phyloP scores from a whole-genome alignment of 176 grass and related monocot species.

The Eragrostis nindensis region DNA sequence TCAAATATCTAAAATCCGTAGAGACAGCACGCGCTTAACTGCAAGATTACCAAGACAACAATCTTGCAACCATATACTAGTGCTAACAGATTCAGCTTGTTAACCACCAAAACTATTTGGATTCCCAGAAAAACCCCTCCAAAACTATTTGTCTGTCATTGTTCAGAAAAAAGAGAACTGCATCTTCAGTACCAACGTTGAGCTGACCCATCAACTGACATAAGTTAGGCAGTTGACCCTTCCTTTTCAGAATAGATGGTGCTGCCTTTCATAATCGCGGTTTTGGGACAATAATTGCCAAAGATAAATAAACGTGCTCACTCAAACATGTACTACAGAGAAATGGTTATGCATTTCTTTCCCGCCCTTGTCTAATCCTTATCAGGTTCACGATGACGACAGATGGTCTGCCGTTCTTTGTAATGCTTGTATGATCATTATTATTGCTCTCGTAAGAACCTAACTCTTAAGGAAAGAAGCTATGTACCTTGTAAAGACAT shows the following conservation, averaged over 20 bases:
- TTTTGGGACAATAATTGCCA: constrained; percentile 13
- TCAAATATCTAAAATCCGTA: background rate
- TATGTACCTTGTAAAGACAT: background rate
- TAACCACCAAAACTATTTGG: too few relatives aligned
- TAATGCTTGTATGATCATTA: background rate
- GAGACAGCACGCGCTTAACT: background rate
- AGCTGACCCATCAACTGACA: constrained; percentile 24
- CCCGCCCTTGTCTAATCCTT: background rate
- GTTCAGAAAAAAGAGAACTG: background rate
- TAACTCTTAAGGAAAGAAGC: background rate
- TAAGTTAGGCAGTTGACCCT: constrained; percentile 16
- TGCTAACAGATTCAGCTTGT: background rate
- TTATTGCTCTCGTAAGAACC: background rate
- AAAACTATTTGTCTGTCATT: constrained; percentile 16
- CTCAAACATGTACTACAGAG: background rate
- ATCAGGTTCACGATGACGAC: background rate
- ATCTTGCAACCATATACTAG: background rate
- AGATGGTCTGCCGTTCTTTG: background rate
- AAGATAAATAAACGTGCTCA: background rate
- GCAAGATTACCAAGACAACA: background rate
- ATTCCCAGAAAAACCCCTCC: too few relatives aligned
- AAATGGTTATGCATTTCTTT: background rate
- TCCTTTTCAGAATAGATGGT: constrained; percentile 20
- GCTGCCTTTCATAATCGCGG: background rate
- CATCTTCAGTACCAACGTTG: constrained; percentile 3